Percentiles rank a stretch among this genome's conserved stretches.
Conservation (phyloP, 1,139 yeast genomes). For the Taphrina populina region DNA sequence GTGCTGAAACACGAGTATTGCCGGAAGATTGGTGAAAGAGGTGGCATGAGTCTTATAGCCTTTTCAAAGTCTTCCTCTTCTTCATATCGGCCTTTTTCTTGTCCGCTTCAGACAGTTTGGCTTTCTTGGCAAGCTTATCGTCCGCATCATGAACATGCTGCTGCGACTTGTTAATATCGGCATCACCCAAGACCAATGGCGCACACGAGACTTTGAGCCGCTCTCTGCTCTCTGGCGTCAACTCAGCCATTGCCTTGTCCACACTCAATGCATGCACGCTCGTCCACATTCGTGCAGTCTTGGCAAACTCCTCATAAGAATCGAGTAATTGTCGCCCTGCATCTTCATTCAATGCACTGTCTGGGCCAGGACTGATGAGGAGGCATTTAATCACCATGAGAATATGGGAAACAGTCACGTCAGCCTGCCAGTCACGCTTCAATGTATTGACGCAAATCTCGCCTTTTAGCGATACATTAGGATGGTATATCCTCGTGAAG, state of each 20-base stretch:
- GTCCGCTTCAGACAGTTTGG: not conserved
- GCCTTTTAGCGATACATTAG: constrained; percentile 74
- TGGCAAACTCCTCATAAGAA: constrained; percentile 43
- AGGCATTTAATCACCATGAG: constrained; percentile 45
- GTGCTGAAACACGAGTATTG: too few relatives aligned
- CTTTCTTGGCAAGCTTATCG: not conserved
- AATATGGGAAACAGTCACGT: constrained; percentile 42
- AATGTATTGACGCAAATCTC: constrained; percentile 80
- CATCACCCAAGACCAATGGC: not conserved
- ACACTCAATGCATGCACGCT: constrained; percentile 42
- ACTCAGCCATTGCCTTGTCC: constrained; percentile 14
- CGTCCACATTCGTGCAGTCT: constrained; percentile 44
- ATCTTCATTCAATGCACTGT: constrained; percentile 45
- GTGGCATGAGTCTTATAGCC: constrained; percentile 1
- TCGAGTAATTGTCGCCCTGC: constrained; percentile 45
- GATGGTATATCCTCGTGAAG: constrained; percentile 86
- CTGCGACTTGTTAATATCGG: constrained; percentile 8
- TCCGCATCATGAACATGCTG: not conserved
- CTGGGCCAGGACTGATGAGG: constrained; percentile 46
- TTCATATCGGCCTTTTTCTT: constrained; percentile 17
- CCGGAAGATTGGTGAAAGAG: too few relatives aligned
- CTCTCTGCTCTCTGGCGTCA: not conserved
- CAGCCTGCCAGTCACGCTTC: constrained; percentile 71
- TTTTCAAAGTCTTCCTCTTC: constrained; percentile 17
- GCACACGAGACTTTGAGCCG: constrained; percentile 1